A percentile compares a stretch with the other conserved stretches of the same genome.
phyloP scores from a whole-genome alignment of 2,329 filamentous ascomycete species.

The Phialemonium atrogriseum region DNA sequence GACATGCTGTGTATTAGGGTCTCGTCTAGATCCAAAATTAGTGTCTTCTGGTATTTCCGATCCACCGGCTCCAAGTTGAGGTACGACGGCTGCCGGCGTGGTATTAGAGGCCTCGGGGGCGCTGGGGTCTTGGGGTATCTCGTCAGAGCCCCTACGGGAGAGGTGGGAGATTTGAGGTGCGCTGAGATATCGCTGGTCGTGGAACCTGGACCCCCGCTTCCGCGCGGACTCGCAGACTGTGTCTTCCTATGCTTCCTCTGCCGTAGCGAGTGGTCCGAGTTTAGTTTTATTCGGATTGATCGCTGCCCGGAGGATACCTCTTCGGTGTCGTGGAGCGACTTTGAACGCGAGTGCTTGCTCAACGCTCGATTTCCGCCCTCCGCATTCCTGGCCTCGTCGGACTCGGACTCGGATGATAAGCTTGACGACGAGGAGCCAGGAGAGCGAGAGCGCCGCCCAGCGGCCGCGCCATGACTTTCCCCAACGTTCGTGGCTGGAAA shows the following conservation, averaged over 20 bases:
- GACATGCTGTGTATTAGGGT: constrained; percentile 97
- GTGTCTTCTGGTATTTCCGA: constrained; percentile 70
- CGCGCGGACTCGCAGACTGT: constrained; percentile 38
- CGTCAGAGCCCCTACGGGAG: constrained; percentile 67
- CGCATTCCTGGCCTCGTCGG: constrained; percentile 35
- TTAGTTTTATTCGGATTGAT: constrained; percentile 85
- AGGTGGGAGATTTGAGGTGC: constrained; percentile 89
- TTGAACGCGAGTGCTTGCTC: constrained; percentile 50
- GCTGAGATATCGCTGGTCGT: constrained; percentile 53
- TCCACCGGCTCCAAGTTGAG: constrained; percentile 47
- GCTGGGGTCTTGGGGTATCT: constrained; percentile 86
- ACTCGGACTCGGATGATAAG: constrained; percentile 64
- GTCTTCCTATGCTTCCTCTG: constrained; percentile 64
- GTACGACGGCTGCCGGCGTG: constrained; percentile 83
- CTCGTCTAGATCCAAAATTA: constrained; percentile 93
- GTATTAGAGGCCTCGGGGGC: constrained; percentile 83
- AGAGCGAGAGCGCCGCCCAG: constrained; percentile 12
- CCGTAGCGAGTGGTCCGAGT: constrained; percentile 67
- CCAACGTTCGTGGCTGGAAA: constrained; percentile 14
- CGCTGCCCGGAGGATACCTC: constrained; percentile 61
- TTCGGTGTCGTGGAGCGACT: constrained; percentile 49
- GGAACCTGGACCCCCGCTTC: constrained; percentile 26
- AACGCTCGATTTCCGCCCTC: constrained; percentile 19
- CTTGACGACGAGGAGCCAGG: constrained; percentile 51
- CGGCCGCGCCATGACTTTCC: constrained; percentile 4